Evolutionary conservation across 2,329 filamentous ascomycete species (phyloP), one percentile per base, ranked within the genome.

Genomic region (Trichoderma citrinoviride): DNA sequence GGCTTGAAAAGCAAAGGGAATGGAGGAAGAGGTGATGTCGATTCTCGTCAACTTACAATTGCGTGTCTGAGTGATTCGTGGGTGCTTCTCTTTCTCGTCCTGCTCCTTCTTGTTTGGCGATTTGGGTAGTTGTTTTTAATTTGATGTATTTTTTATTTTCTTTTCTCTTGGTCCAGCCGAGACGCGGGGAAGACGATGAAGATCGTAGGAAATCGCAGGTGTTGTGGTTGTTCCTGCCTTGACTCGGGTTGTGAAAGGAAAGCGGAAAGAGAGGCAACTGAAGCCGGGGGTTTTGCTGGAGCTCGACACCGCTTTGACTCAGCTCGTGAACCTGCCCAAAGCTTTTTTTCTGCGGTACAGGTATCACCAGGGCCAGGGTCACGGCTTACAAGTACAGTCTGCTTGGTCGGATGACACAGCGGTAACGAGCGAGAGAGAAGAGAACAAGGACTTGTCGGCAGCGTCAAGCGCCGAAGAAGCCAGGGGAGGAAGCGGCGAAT

Each of bases 241-340:
- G 61, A 49, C 33, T 52, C 44, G 43, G 52, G 41, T 56, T 64
- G 61, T 56, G 43, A 56, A 47, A 55, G 27, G 19, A 50, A 56
- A 64, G 40, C 27, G 61, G 37, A 61, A 33, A 43, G 33, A 64
- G 53, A 56, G 52, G 41, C 41, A 44, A 49, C 50, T 56, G 29
- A 37, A 29, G 44, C 61, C 12, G 53, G 52, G 61, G 53, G 29
- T 50, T 41, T 63, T 29, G 50, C 52, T 55, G 52, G 61, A 55
- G 41, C 61, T 64, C 61, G 60, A 62, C 60, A 62, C 49, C 60
- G 60, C 60, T 54, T 54, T 62, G 60, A 61, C 43, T 62, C 60
- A 56, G 50, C 61, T 56, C 53, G 50, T 64, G 50, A 64, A 64
- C 52, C 56, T 56, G 61, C 53, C 41, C 61, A 64, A 64, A 56